Conservation (phyloP, 2,329 filamentous ascomycete species). For the Fusarium verrucosum region DNA sequence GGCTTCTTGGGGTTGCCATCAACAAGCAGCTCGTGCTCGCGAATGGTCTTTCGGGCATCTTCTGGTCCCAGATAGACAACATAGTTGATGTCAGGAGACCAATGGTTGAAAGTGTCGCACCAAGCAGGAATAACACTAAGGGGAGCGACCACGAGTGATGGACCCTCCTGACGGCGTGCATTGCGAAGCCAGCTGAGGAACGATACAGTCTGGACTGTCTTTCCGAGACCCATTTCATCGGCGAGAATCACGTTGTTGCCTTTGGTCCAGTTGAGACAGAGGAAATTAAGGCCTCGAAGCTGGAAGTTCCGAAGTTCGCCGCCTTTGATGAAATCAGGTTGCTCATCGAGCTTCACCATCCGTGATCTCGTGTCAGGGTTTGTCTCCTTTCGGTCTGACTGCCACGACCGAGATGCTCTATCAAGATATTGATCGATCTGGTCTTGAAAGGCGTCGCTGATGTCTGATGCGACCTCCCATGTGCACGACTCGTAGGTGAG, state of each 20-base stretch:
- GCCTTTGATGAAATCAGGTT: slow-evolving; percentile 84
- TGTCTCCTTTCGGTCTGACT: slow-evolving; percentile 80
- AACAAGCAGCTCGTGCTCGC: slow-evolving; percentile 87
- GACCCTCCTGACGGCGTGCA: slow-evolving; percentile 87
- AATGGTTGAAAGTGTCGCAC: slow-evolving; percentile 97
- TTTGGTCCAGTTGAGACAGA: slow-evolving; percentile 95
- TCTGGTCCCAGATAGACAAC: slow-evolving; percentile 95
- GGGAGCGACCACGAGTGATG: slow-evolving; percentile 96
- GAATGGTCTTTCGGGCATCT: slow-evolving; percentile 84
- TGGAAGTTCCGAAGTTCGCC: slow-evolving; percentile 94
- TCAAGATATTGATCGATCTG: slow-evolving; percentile 94
- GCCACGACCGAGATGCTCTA: slow-evolving; percentile 80
- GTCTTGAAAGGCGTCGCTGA: slow-evolving; percentile 81
- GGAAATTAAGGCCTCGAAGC: slow-evolving; percentile 91
- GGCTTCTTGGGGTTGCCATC: slow-evolving; percentile 87
- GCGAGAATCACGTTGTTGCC: slow-evolving; percentile 96
- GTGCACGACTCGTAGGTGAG: slow-evolving; percentile 94
- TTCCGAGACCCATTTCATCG: slow-evolving; percentile 98
- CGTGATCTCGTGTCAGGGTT: slow-evolving; percentile 77
- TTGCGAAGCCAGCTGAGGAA: slow-evolving; percentile 98
- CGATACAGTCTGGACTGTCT: slow-evolving; percentile 96
- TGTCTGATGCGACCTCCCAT: slow-evolving; percentile 82
- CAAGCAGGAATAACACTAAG: slow-evolving; percentile 97
- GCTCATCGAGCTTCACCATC: slow-evolving; percentile 78
- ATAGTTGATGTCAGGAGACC: slow-evolving; percentile 96